A percentile compares a stretch with the other conserved stretches of the same genome.
phyloP scores from a whole-genome alignment of 75 land plant species.

The Picea sitchensis region DNA sequence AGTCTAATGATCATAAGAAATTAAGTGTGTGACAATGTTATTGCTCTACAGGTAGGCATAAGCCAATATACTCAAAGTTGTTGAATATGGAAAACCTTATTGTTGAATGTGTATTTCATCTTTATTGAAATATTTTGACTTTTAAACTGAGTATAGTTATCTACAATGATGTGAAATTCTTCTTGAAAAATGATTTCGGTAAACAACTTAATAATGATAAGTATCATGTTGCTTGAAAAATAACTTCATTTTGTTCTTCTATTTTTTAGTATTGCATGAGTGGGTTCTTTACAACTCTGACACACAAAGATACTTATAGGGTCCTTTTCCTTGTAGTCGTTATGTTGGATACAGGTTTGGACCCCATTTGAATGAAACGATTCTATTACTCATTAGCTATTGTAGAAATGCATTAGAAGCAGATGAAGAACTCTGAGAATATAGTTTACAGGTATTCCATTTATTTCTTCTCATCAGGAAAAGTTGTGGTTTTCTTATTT shows the following conservation, averaged over 20 bases:
- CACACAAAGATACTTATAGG: background rate
- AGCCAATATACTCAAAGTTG: too few species aligned
- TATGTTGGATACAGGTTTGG: slow-evolving; percentile 94
- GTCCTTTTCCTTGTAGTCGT: slow-evolving; percentile 28
- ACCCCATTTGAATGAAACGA: slow-evolving; percentile 72
- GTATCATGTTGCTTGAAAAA: background rate
- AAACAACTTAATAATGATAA: background rate
- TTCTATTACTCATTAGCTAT: slow-evolving; percentile 77
- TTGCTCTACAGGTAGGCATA: too few species aligned
- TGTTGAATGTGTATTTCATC: too few species aligned
- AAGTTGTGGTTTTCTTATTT: background rate
- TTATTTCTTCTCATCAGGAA: background rate
- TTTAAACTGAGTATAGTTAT: background rate
- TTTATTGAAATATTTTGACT: too few species aligned
- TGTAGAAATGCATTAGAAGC: slow-evolving; percentile 84
- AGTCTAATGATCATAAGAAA: too few species aligned
- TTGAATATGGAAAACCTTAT: too few species aligned
- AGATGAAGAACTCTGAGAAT: slow-evolving; percentile 97
- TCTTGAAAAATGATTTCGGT: background rate
- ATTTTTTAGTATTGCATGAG: background rate
- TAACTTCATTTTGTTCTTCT: background rate
- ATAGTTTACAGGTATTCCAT: slow-evolving; percentile 80
- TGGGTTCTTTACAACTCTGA: background rate
- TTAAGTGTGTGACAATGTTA: too few species aligned
- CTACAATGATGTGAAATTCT: background rate